Percentiles rank a stretch among this genome's conserved stretches.
phyloP scores from a whole-genome alignment of 352 stramenopile genomes.

The Phytopythium ostracodes region DNA sequence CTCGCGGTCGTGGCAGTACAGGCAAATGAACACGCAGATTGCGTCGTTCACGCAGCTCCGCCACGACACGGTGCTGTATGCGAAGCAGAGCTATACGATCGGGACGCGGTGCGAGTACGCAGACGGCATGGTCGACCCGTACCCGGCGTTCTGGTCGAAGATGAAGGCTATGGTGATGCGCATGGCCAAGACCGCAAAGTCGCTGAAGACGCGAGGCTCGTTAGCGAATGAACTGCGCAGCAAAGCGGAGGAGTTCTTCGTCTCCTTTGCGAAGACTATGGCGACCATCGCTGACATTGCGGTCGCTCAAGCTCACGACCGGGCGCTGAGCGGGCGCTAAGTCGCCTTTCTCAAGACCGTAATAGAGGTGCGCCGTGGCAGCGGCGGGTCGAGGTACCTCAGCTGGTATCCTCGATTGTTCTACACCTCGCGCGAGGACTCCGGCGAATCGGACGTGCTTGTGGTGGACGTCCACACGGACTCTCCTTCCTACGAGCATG shows the following conservation, averaged over 20 bases:
- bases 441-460: constrained; percentile 22
- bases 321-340: constrained; percentile 7
- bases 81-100: constrained; percentile 18
- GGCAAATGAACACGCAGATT: constrained; percentile 20
- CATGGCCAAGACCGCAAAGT: constrained; percentile 9
- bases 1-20: constrained; percentile 11
- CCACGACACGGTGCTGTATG: constrained; percentile 21
- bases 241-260: background rate
- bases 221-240: background rate
- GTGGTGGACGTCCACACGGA: constrained; percentile 32
- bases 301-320: constrained; percentile 2
- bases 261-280: constrained; percentile 12
- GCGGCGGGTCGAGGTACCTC: constrained; percentile 6
- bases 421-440: constrained; percentile 22
- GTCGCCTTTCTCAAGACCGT: constrained; percentile 19
- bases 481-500: constrained; percentile 20
- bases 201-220: background rate
- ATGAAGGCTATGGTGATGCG: constrained; percentile 8
- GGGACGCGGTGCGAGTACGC: constrained; percentile 15
- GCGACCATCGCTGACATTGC: constrained; percentile 12
- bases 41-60: constrained; percentile 18
- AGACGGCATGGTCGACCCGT: constrained; percentile 20
- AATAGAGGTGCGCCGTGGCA: constrained; percentile 13
- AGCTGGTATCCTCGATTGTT: constrained; percentile 33
- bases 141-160: constrained; percentile 14